Base-by-base conservation (phyloP, 768 basidiomycete species). In the Mycena rebaudengoi region DNA sequence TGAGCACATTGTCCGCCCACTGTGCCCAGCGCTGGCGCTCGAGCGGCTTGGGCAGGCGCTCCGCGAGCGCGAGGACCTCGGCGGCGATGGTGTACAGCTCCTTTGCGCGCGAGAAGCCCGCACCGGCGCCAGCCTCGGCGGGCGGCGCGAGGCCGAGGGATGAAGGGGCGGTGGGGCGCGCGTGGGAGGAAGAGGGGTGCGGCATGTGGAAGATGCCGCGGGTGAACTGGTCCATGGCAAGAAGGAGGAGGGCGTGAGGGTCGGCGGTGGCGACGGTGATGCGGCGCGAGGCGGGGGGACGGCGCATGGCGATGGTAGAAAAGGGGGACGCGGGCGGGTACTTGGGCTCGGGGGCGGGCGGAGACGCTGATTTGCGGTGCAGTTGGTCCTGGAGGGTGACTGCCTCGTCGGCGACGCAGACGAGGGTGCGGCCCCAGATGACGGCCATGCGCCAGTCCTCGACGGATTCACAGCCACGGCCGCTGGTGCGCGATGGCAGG, bases 191-290 rank as follows among this genome's bases (percentile, higher is more conserved):
- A n/a, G n/a, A n/a, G n/a, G 78, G 80, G 66, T 87, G 88, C 2
- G 89, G 90, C 89, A 90, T 89, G 71, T 89, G 86, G 71, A 91
- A 86, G 59, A 90, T 89, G 7, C 88, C 90, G 21, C 88, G 79
- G 6, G 84, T 84, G 70, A 90, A 89, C 64, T 90, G 89, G 72
- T 90, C 90, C 78, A 88, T 86, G 8, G 90, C 88, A 30, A 88
- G 78, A 16, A 82, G 72, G 74, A 90, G 76, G 40, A 91, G 72
- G 43, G 88, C 87, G 71, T 85, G 74, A 7, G 86, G 78, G 14
- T 76, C 72, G 4, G 80, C 77, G 5, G 71, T 72, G 18, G 75
- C 68, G 10, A 88, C 73, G 11, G 80, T 75, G 76, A 86, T 82
- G 48, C 86, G 80, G 11, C 79, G 75, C 16, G 85, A 83, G 20